Evolutionary conservation across 2,329 filamentous ascomycete species (phyloP), one percentile per base, ranked within the genome.

Genomic region (Eutypa lata): DNA sequence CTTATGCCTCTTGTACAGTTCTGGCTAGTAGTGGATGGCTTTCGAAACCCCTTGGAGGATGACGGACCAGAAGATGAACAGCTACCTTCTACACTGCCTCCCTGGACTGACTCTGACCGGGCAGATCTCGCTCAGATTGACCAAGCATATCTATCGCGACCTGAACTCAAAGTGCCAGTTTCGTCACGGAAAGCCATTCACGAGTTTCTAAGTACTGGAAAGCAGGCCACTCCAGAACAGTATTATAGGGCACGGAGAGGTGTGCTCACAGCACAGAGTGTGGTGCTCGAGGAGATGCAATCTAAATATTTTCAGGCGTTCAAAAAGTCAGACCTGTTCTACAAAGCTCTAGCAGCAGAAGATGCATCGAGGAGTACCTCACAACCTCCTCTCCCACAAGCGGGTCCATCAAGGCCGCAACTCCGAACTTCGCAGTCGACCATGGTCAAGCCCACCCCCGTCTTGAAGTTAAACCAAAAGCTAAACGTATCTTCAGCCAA

Each of bases 1-100:
- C 78, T 93, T 24, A 93, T 97, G 87, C 82, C 89, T 14, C 75
- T 97, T 46, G 92, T 99, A 6, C 94, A 99, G 65, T 99, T 97
- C 70, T 99, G 93, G 91, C 86, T 99, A 40, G 94, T 97, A 3
- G 94, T 97, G 6, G 94, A 99, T 72, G 93, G 94, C 0, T 91
- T 97, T 62, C 88, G 95, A 42, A 96, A 95, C 62, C 95, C 94
- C 0, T 75, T 99, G 2, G 94, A 99, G 71, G 90, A 93, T 58
- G 81, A 83, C 63, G 87, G 87, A 35, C 86, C 87, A 19, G 89
- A 94, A 54, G 86, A 84, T 26, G 78, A 83, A 33, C 76, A 87
- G 48, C 69, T 83, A 1, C 82, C 87, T 2, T 74, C 84, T 2
- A 80, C 77, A 26, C 71, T 88, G 18, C 76, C 81, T 2, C 81